Evolutionary conservation across 73 alveolate genomes (phyloP).

Genomic region (Chromera velia): DNA sequence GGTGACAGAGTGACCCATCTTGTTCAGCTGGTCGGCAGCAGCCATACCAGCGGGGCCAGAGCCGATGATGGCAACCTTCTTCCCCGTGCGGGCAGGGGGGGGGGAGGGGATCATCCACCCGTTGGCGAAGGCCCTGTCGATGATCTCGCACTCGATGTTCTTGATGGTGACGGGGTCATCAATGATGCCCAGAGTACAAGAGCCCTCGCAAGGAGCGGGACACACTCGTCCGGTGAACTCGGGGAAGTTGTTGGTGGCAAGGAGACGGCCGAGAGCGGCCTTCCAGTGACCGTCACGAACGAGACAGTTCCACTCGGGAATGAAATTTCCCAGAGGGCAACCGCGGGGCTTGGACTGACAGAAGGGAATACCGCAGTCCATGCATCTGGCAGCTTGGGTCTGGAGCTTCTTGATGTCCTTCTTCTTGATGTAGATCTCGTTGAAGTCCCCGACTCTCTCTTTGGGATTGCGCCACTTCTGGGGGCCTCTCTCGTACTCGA

Average conservation of each 20-base stretch:
- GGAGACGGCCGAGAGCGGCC: slow-evolving; percentile 35
- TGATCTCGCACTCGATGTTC: slow-evolving; percentile 40
- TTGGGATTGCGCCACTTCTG: neutral
- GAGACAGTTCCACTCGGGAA: slow-evolving; percentile 45
- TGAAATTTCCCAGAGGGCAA: slow-evolving; percentile 42
- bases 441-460: slow-evolving; percentile 39
- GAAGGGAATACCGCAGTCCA: slow-evolving; percentile 50
- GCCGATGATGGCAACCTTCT: slow-evolving; percentile 2
- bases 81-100: slow-evolving; percentile 25
- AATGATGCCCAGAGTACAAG: slow-evolving; percentile 41
- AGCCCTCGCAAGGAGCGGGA: slow-evolving; percentile 54
- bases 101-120: slow-evolving; percentile 44
- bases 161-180: slow-evolving; percentile 43
- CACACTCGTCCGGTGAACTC: slow-evolving; percentile 55
- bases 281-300: slow-evolving; percentile 39
- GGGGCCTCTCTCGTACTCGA: neutral
- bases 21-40: slow-evolving; percentile 46
- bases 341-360: slow-evolving; percentile 33
- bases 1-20: slow-evolving; percentile 42
- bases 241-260: slow-evolving; percentile 49
- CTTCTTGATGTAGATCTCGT: slow-evolving; percentile 32
- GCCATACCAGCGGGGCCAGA: slow-evolving; percentile 33
- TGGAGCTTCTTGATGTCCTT: slow-evolving; percentile 23
- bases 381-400: slow-evolving; percentile 44
- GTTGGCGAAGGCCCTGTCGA: slow-evolving; percentile 38